phyloP scores from a whole-genome alignment of 2,329 filamentous ascomycete species.

The Trichoderma citrinoviride region DNA sequence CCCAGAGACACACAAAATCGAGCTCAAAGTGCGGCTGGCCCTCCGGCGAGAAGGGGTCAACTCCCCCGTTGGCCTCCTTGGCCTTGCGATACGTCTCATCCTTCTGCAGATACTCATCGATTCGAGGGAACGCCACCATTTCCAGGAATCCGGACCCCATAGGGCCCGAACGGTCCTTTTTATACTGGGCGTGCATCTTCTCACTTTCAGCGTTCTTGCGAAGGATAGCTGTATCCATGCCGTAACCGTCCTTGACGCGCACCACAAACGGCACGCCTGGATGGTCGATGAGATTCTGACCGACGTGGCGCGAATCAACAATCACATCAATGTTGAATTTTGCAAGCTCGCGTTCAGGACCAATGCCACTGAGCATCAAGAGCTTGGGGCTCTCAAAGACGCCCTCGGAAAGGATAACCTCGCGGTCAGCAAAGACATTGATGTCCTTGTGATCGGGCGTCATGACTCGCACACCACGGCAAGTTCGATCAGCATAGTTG shows the following conservation, averaged over 20 bases:
- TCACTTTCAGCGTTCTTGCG: constrained; percentile 37
- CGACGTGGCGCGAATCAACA: constrained; percentile 59
- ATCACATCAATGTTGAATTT: constrained; percentile 52
- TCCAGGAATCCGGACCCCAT: constrained; percentile 44
- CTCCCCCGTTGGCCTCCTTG: constrained; percentile 42
- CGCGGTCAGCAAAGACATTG: constrained; percentile 47
- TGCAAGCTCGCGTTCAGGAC: constrained; percentile 52
- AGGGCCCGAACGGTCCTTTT: constrained; percentile 39
- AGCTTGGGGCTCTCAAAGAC: constrained; percentile 64
- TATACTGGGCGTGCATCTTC: constrained; percentile 38
- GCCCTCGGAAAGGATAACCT: constrained; percentile 50
- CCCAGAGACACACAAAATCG: constrained; percentile 60
- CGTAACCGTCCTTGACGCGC: constrained; percentile 41
- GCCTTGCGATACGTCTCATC: constrained; percentile 45
- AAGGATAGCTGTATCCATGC: constrained; percentile 42
- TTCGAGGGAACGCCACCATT: constrained; percentile 57
- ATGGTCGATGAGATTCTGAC: constrained; percentile 62
- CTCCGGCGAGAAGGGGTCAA: constrained; percentile 53
- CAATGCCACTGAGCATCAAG: constrained; percentile 62
- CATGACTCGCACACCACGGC: constrained; percentile 47
- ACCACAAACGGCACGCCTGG: constrained; percentile 53
- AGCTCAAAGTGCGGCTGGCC: constrained; percentile 61
- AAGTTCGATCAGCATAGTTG: constrained; percentile 40
- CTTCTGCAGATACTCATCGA: constrained; percentile 51
- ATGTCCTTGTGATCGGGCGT: constrained; percentile 40